Conservation (phyloP, 164 flowering plant species). For the Kingdonia uniflora region DNA sequence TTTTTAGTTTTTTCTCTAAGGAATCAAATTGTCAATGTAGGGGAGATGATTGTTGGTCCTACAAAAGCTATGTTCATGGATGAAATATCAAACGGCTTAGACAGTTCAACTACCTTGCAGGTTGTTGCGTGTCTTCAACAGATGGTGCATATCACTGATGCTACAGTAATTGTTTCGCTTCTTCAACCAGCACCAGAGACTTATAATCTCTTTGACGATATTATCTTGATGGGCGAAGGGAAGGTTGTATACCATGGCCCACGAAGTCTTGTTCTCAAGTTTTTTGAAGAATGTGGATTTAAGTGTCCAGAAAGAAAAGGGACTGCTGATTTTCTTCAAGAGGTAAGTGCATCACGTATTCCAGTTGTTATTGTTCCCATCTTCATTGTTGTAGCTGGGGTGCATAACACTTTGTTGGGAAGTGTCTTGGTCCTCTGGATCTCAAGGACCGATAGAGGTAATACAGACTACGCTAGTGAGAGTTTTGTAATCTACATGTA, state of each 20-base stretch:
- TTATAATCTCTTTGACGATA: conserved; percentile 65
- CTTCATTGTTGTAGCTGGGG: background rate
- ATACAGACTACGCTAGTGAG: too few species aligned
- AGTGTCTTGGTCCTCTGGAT: too few species aligned
- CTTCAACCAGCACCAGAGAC: conserved; percentile 75
- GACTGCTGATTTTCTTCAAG: conserved; percentile 60
- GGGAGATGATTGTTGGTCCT: conserved; percentile 73
- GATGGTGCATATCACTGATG: conserved; percentile 50
- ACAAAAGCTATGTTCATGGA: conserved; percentile 63
- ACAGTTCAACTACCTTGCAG: conserved; percentile 70
- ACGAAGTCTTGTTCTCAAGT: conserved; percentile 22
- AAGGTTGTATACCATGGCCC: conserved; percentile 70
- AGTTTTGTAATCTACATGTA: too few species aligned
- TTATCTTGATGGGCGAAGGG: conserved; percentile 63
- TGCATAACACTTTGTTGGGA: too few species aligned
- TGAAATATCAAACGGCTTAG: conserved; percentile 70
- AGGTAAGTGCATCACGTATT: conserved; percentile 21
- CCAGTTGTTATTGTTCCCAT: background rate
- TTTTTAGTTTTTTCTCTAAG: background rate
- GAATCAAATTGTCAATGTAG: conserved; percentile 16
- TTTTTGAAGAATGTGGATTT: conserved; percentile 52
- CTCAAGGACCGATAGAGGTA: too few species aligned
- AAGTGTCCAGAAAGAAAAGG: conserved; percentile 65
- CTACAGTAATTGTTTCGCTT: conserved; percentile 45
- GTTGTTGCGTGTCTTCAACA: conserved; percentile 48